Conservation (phyloP, 176 grass and related monocot species). For the Phoenix dactylifera region DNA sequence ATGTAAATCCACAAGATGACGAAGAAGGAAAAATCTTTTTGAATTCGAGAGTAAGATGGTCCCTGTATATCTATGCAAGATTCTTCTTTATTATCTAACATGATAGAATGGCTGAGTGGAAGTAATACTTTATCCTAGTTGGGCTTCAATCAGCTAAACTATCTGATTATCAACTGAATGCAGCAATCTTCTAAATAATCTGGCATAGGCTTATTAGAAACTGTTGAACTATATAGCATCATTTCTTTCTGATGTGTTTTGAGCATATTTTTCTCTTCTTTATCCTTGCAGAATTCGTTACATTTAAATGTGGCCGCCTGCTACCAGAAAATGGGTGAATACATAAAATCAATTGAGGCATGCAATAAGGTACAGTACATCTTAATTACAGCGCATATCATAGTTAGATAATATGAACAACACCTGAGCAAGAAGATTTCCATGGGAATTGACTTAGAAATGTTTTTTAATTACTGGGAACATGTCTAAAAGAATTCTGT, state of each 20-base stretch:
- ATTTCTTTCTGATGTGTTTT: not conserved
- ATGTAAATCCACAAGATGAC: conserved; percentile 93
- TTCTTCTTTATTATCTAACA: not conserved
- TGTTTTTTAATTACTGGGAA: no score
- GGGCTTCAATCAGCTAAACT: no score
- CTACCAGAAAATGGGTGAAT: conserved; percentile 80
- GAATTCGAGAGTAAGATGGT: conserved; percentile 75
- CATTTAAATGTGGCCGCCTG: conserved; percentile 94
- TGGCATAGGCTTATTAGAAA: no score
- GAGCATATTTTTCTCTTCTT: conserved; percentile 17
- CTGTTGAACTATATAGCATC: not conserved
- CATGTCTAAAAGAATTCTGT: no score
- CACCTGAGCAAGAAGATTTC: no score
- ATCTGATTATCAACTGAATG: no score
- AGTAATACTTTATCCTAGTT: no score
- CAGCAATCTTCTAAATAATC: no score
- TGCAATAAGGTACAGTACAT: conserved; percentile 72
- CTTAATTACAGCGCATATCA: not conserved
- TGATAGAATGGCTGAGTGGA: no score
- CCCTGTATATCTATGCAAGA: no score
- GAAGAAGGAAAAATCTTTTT: conserved; percentile 91
- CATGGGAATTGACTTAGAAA: no score
- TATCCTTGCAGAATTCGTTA: conserved; percentile 51
- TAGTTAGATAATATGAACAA: no score
- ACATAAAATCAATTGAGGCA: conserved; percentile 76